Conservation (phyloP, 768 basidiomycete species). For the Mycena epipterygia region DNA sequence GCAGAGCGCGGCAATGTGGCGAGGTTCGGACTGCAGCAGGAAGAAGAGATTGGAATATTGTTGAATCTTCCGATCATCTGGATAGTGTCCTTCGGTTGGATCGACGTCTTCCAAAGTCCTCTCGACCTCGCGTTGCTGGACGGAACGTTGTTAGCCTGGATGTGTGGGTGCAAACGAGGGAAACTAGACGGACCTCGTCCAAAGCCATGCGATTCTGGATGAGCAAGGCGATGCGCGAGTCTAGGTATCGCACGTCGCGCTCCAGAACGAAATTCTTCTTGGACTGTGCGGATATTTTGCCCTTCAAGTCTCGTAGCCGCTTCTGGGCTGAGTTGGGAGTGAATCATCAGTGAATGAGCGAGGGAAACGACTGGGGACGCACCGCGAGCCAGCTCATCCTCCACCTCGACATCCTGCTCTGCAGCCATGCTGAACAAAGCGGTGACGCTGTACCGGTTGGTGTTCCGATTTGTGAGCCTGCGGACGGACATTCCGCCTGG, state of each 20-base stretch:
- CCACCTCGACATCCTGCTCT: constrained; percentile 98
- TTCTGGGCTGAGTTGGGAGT: constrained; percentile 82
- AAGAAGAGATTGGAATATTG: constrained; percentile 99
- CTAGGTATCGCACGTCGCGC: constrained; percentile 97
- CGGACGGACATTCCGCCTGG: constrained; percentile 77
- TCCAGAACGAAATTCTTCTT: constrained; percentile 99
- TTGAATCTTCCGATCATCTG: constrained; percentile 93
- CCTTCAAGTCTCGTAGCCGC: constrained; percentile 94
- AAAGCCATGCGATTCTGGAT: constrained; percentile 99
- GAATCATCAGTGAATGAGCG: constrained; percentile 15
- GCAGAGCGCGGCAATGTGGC: constrained; percentile 96
- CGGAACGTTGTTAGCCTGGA: constrained; percentile 31
- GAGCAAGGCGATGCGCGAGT: constrained; percentile 95
- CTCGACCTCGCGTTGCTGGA: constrained; percentile 94
- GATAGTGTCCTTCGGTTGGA: constrained; percentile 91
- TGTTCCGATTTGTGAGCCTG: constrained; percentile 91
- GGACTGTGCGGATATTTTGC: constrained; percentile 96
- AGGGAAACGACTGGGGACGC: constrained; percentile 44
- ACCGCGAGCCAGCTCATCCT: constrained; percentile 97
- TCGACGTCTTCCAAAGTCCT: constrained; percentile 96
- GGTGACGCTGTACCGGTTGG: constrained; percentile 96
- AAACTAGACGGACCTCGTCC: constrained; percentile 78
- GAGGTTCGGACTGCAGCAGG: constrained; percentile 96
- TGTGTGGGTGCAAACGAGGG: not conserved
- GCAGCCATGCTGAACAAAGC: constrained; percentile 98